Conservation (phyloP, 2,329 filamentous ascomycete genomes). For the Pseudocercospora fijiensis region DNA sequence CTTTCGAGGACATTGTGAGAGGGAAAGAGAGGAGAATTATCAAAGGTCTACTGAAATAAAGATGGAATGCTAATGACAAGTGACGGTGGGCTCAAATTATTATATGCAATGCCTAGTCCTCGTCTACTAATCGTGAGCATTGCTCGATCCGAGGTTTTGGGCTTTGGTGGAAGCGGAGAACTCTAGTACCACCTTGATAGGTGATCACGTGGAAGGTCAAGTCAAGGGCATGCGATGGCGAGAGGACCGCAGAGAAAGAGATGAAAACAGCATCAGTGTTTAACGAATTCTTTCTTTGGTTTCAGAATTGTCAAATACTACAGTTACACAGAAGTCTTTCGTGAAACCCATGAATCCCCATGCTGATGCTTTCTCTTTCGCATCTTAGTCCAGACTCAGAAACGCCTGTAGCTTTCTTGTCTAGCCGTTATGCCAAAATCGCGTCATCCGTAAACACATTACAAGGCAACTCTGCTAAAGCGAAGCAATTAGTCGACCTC, state of each 20-base stretch:
- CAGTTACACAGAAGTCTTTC: constrained; percentile 15
- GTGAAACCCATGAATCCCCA: constrained; percentile 13
- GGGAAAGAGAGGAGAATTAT: neutral
- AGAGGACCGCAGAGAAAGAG: too few species aligned
- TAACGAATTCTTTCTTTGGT: neutral
- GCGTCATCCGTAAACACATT: constrained; percentile 25
- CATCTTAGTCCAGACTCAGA: constrained; percentile 15
- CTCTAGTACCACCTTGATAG: neutral
- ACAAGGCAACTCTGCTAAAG: constrained; percentile 16
- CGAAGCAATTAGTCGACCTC: constrained; percentile 81
- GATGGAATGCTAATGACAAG: too few species aligned
- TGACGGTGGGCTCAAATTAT: too few species aligned
- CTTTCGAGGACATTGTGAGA: neutral
- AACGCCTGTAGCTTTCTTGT: constrained; percentile 18
- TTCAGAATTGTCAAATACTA: constrained; percentile 19
- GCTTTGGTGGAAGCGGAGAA: too few species aligned
- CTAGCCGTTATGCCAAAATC: constrained; percentile 25
- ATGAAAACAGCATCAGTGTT: neutral
- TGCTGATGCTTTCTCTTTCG: constrained; percentile 18
- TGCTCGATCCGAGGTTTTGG: too few species aligned
- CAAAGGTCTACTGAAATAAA: neutral
- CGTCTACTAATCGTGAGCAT: too few species aligned
- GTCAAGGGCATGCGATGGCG: neutral
- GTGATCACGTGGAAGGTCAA: neutral
- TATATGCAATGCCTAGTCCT: too few species aligned